phyloP scores from a whole-genome alignment of 441 rosid genomes.

The Daphne laureola region DNA sequence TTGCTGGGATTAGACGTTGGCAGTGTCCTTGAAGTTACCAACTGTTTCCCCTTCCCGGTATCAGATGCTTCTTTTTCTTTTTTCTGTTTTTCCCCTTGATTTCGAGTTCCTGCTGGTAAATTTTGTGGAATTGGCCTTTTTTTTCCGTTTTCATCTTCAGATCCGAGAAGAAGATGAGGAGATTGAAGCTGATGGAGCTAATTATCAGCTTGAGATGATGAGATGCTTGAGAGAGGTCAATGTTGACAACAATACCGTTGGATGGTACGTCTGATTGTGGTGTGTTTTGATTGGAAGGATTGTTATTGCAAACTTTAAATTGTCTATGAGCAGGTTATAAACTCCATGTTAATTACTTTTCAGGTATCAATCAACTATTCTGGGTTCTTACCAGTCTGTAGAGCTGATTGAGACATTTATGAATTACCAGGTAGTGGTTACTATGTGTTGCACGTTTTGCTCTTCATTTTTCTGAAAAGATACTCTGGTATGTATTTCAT shows the following conservation, averaged over 20 bases:
- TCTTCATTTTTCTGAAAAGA: not conserved
- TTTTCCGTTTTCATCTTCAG: slow-evolving; percentile 20
- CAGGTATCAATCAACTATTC: slow-evolving; percentile 94
- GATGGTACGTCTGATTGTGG: slow-evolving; percentile 45
- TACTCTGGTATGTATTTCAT: no score
- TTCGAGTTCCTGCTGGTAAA: not conserved
- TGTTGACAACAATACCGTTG: slow-evolving; percentile 95
- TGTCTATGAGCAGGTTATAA: slow-evolving; percentile 1
- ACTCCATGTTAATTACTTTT: slow-evolving; percentile 7
- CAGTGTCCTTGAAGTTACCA: slow-evolving; percentile 91
- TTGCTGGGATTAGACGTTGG: slow-evolving; percentile 97
- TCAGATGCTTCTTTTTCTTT: not conserved
- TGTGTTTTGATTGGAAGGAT: not conserved
- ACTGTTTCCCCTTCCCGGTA: slow-evolving; percentile 97
- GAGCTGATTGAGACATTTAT: slow-evolving; percentile 93
- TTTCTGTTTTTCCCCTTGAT: not conserved
- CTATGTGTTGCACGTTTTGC: not conserved
- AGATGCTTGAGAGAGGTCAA: slow-evolving; percentile 94
- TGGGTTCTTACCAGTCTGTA: slow-evolving; percentile 93
- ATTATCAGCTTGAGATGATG: slow-evolving; percentile 99
- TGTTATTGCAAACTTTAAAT: not conserved
- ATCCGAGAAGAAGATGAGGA: slow-evolving; percentile 89
- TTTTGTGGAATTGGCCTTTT: not conserved
- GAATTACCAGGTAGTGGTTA: slow-evolving; percentile 82
- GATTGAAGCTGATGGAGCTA: slow-evolving; percentile 95